phyloP scores from a whole-genome alignment of 2,329 filamentous ascomycete genomes.

The Neospermospora avenae region DNA sequence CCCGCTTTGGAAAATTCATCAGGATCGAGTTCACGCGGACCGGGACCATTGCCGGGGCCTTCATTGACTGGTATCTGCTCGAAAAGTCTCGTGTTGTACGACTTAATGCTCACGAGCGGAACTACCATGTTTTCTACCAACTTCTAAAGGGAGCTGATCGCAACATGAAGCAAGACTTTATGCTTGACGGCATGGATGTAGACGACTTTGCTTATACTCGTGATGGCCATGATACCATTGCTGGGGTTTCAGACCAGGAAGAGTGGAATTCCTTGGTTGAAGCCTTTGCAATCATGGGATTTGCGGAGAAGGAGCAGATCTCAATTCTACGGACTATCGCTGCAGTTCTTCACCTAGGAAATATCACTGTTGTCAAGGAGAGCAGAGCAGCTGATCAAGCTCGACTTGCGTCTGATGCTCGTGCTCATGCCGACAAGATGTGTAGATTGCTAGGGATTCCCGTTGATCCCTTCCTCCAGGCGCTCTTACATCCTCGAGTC shows the following conservation, averaged over 20 bases:
- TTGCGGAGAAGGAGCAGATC: slow-evolving; percentile 77
- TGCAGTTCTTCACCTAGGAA: slow-evolving; percentile 89
- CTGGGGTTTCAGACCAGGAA: slow-evolving; percentile 81
- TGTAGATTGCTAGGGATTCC: slow-evolving; percentile 83
- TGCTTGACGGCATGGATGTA: slow-evolving; percentile 71
- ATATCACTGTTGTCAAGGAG: slow-evolving; percentile 85
- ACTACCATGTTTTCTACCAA: slow-evolving; percentile 98
- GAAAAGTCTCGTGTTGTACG: slow-evolving; percentile 97
- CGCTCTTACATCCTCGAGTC: slow-evolving; percentile 85
- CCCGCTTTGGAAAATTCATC: slow-evolving; percentile 97
- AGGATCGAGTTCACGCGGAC: slow-evolving; percentile 87
- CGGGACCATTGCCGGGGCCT: slow-evolving; percentile 90
- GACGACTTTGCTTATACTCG: slow-evolving; percentile 90
- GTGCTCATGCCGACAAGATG: slow-evolving; percentile 71
- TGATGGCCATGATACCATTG: slow-evolving; percentile 87
- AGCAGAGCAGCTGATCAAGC: slow-evolving; percentile 90
- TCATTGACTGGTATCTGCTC: slow-evolving; percentile 97
- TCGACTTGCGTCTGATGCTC: slow-evolving; percentile 70
- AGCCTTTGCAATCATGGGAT: slow-evolving; percentile 92
- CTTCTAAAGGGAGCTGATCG: slow-evolving; percentile 78
- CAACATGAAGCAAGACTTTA: slow-evolving; percentile 69
- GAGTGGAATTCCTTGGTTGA: slow-evolving; percentile 91
- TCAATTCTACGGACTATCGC: slow-evolving; percentile 85
- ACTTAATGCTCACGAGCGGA: slow-evolving; percentile 82
- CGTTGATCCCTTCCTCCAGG: slow-evolving; percentile 80